Evolutionary conservation across 352 stramenopile genomes (phyloP).

Genomic region (Aphanomyces cochlioides): DNA sequence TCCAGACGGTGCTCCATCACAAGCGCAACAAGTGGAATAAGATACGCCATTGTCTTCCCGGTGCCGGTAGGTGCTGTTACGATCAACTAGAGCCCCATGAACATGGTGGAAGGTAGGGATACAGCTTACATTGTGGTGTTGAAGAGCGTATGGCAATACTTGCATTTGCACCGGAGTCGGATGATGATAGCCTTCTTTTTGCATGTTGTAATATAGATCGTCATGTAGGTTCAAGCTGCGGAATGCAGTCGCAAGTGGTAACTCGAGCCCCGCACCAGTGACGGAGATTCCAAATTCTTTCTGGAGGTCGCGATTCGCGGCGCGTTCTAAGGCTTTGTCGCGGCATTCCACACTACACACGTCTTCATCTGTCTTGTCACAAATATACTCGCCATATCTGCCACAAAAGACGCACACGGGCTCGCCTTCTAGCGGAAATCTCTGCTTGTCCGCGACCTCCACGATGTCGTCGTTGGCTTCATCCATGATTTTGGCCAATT

Average conservation of each 20-base stretch:
- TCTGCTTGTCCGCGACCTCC: constrained; percentile 37
- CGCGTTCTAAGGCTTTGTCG: constrained; percentile 40
- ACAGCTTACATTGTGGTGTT: constrained; percentile 42
- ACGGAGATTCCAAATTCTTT: constrained; percentile 15
- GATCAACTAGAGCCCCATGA: constrained; percentile 39
- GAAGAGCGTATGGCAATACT: constrained; percentile 48
- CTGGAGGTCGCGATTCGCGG: not conserved
- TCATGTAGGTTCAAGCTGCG: constrained; percentile 32
- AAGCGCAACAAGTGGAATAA: constrained; percentile 53
- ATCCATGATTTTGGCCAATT: too few relatives aligned
- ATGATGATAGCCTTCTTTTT: constrained; percentile 35
- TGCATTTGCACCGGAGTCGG: constrained; percentile 78
- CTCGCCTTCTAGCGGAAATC: constrained; percentile 36
- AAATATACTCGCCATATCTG: constrained; percentile 74
- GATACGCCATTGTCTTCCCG: constrained; percentile 64
- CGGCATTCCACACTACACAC: constrained; percentile 80
- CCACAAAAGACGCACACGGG: constrained; percentile 57
- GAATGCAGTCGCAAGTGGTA: constrained; percentile 18
- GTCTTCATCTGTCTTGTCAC: constrained; percentile 75
- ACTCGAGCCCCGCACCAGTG: not conserved
- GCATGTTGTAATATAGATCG: constrained; percentile 45
- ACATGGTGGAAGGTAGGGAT: not conserved
- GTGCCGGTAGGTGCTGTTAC: constrained; percentile 61
- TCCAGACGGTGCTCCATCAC: constrained; percentile 31
- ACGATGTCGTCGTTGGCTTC: constrained; percentile 31